Evolutionary conservation across 768 basidiomycete genomes (phyloP).

Genomic region (Melanogaster broomeanus): DNA sequence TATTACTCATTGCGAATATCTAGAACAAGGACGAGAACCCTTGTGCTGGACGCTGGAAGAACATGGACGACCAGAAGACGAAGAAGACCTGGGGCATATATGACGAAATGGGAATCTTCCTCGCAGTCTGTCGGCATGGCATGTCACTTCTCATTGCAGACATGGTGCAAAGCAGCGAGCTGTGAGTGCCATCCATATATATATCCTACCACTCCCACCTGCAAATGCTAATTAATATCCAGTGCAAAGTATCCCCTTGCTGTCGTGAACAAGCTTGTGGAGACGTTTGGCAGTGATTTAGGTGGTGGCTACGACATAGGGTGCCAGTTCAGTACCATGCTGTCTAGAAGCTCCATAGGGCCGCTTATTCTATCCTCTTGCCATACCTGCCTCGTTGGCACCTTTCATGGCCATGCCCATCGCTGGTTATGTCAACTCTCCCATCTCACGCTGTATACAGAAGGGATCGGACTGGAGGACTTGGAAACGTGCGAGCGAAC

Average conservation of each 20-base stretch:
- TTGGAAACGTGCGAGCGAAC: conserved; percentile 20
- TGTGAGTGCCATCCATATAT: neutral
- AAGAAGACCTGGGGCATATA: no score
- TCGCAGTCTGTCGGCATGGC: conserved; percentile 25
- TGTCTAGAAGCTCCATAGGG: conserved; percentile 11
- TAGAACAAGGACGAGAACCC: neutral
- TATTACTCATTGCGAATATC: neutral
- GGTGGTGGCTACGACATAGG: conserved; percentile 25
- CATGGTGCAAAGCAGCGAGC: conserved; percentile 24
- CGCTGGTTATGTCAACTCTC: conserved; percentile 19
- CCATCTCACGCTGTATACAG: conserved; percentile 13
- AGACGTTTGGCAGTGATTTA: conserved; percentile 6
- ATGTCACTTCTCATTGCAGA: conserved; percentile 19
- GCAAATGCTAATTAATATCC: neutral
- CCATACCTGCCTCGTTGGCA: conserved; percentile 11
- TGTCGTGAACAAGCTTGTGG: conserved; percentile 7
- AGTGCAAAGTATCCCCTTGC: conserved; percentile 27
- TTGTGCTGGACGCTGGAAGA: neutral
- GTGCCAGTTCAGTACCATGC: conserved; percentile 16
- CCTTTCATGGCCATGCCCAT: conserved; percentile 28
- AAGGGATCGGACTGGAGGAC: conserved; percentile 19
- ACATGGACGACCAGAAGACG: neutral
- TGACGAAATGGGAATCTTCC: conserved; percentile 16
- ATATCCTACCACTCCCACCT: neutral
- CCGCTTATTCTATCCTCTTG: neutral